Base-by-base conservation (phyloP, 345 rosid species). In the Salix arbutifolia region DNA sequence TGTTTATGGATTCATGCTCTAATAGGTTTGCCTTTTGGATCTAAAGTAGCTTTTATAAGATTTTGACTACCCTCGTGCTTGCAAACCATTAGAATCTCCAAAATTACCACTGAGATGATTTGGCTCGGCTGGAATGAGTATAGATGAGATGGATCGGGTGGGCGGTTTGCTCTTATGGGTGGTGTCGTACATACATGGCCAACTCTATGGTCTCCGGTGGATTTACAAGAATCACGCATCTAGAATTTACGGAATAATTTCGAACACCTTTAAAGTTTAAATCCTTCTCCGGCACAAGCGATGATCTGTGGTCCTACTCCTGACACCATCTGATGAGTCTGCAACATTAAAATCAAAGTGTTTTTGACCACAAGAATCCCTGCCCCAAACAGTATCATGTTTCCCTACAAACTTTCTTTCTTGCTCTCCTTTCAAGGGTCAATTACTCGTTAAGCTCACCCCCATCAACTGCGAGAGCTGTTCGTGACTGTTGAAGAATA, bases 311-410 rank as follows among this genome's bases (percentile, higher is more conserved):
- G 12, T 33, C 35, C 35, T 6, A 33, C 35, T 33, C 35, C 6
- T 70, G 81, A 78, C 79, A 74, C 53, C 2, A 8, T 1, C 74
- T 79, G 74, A 79, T 60, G 67, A 37, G n/a, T 23, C 81, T 76
- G 74, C 25, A 3, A 72, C 38, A 13, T 6, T 10, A 3, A 35
- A 33, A 33, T 33, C 38, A 42, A 71, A 61, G 78, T 81, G 65
- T 80, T 80, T 46, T 80, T 85, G 74, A 78, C 84, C 67, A 38
- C 8, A 40, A 5, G 23, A 35, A 33, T 68, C 75, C 17, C 72
- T 14, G 21, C 12, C 30, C 69, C 53, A n/a, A n/a, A n/a, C n/a
- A n/a, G n/a, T n/a, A n/a, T n/a, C n/a, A n/a, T n/a, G n/a, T n/a
- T n/a, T n/a, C n/a, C n/a, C n/a, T n/a, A n/a, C n/a, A n/a, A n/a